Percentiles rank a stretch among this genome's conserved stretches.
These are phyloP conservation scores for Colletotrichum sp. DNA, from an alignment of 2,329 filamentous ascomycete genomes.

Conservation along the genomic window DNA sequence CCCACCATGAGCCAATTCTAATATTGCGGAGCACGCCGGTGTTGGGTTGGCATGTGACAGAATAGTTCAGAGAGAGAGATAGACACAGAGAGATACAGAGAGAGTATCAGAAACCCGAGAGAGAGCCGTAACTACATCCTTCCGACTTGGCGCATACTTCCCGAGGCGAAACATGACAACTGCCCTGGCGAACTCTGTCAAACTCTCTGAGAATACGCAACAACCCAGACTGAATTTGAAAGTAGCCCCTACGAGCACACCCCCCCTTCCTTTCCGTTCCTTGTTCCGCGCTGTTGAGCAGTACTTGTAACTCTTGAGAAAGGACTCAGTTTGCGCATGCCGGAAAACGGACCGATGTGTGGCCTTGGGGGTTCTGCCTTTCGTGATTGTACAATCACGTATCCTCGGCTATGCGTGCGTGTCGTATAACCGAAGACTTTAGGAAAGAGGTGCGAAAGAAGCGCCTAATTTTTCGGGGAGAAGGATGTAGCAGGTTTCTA, in stretches of 20 bases:
- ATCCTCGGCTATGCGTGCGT: background rate
- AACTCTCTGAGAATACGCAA: background rate
- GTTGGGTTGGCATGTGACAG: constrained; percentile 10
- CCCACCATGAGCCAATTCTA: background rate
- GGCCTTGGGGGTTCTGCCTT: background rate
- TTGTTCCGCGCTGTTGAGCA: background rate
- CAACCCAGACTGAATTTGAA: background rate
- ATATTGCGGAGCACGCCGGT: background rate
- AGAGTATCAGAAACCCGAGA: background rate
- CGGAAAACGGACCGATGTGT: background rate
- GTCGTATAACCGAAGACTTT: background rate
- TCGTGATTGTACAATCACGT: background rate
- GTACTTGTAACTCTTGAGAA: background rate
- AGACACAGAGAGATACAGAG: background rate
- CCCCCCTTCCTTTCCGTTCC: background rate
- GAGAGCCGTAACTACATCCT: background rate
- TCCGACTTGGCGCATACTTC: constrained; percentile 8
- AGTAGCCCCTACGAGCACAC: background rate
- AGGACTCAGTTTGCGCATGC: background rate
- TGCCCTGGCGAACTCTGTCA: constrained; percentile 8
- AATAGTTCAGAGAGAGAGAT: background rate
- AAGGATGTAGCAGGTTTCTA: background rate
- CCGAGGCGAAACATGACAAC: constrained; percentile 16
- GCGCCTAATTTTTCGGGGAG: background rate
- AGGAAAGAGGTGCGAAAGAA: background rate